Conservation (phyloP, 352 stramenopile species). For the Pythium aristosporum region DNA sequence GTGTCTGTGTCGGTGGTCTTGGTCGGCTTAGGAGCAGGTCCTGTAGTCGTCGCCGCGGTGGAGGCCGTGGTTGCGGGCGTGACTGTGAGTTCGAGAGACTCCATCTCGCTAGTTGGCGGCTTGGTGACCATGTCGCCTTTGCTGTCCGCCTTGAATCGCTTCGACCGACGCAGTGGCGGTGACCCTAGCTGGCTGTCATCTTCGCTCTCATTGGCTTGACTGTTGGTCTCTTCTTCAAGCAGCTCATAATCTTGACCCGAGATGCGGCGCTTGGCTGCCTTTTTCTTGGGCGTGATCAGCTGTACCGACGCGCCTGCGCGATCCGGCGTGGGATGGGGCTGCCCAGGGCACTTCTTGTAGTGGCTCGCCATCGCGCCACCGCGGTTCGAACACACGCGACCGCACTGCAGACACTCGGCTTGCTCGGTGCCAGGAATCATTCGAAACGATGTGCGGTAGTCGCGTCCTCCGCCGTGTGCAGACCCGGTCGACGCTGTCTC, state of each 20-base stretch:
- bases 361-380: slow-evolving; percentile 1
- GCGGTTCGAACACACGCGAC: slow-evolving; percentile 4
- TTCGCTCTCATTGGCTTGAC: slow-evolving; percentile 9
- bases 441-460: slow-evolving; percentile 6
- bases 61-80: background rate
- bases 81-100: background rate
- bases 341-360: slow-evolving; percentile 11
- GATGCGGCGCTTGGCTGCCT: slow-evolving; percentile 19
- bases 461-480: background rate
- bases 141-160: slow-evolving; percentile 17
- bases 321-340: background rate
- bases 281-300: slow-evolving; percentile 22
- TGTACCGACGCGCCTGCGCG: background rate
- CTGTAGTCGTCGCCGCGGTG: background rate
- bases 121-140: slow-evolving; percentile 5
- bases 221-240: slow-evolving; percentile 7
- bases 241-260: slow-evolving; percentile 7
- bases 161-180: slow-evolving; percentile 20
- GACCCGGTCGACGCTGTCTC: slow-evolving; percentile 11
- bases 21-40: background rate
- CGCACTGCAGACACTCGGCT: slow-evolving; percentile 19
- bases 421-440: slow-evolving; percentile 5
- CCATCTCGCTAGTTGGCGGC: background rate
- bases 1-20: background rate
- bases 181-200: background rate